These are phyloP conservation scores for Solanum ahanhuiri DNA, from an alignment of 257 asterid species.

Conservation along the genomic window DNA sequence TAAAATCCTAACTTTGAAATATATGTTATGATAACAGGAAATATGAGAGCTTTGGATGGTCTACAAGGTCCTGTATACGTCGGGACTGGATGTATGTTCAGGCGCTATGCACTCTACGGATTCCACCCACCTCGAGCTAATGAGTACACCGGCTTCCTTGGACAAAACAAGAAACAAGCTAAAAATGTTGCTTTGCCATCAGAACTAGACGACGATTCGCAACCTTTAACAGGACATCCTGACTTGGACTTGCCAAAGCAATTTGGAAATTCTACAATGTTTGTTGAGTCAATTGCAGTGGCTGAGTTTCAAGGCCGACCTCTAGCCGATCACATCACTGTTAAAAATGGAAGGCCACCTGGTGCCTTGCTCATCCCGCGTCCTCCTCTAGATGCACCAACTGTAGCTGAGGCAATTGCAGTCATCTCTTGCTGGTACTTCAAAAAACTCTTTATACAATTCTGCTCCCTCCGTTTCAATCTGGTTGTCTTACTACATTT, in stretches of 20 bases:
- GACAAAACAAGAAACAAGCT: slow-evolving; percentile 45
- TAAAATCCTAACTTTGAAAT: not conserved
- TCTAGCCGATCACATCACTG: slow-evolving; percentile 74
- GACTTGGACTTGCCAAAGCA: slow-evolving; percentile 62
- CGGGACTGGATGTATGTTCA: slow-evolving; percentile 92
- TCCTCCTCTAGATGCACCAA: slow-evolving; percentile 82
- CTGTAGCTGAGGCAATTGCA: slow-evolving; percentile 95
- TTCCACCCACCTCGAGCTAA: slow-evolving; percentile 80
- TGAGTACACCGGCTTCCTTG: slow-evolving; percentile 60
- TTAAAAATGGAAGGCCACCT: slow-evolving; percentile 87
- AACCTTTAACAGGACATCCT: slow-evolving; percentile 58
- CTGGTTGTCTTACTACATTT: not conserved
- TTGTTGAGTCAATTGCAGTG: slow-evolving; percentile 67
- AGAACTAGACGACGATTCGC: slow-evolving; percentile 48
- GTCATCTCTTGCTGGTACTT: slow-evolving; percentile 90
- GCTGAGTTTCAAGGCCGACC: slow-evolving; percentile 97
- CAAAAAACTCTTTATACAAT: not conserved
- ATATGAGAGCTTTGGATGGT: slow-evolving; percentile 97
- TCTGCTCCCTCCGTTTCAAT: not conserved
- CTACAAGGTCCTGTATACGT: slow-evolving; percentile 96
- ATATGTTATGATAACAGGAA: slow-evolving; percentile 31
- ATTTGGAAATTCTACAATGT: slow-evolving; percentile 82
- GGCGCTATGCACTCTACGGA: slow-evolving; percentile 80
- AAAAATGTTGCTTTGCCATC: slow-evolving; percentile 13
- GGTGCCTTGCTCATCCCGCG: slow-evolving; percentile 77